Evolutionary conservation across 2,329 filamentous ascomycete species (phyloP).

Genomic region (Hypoxylon rubiginosum): DNA sequence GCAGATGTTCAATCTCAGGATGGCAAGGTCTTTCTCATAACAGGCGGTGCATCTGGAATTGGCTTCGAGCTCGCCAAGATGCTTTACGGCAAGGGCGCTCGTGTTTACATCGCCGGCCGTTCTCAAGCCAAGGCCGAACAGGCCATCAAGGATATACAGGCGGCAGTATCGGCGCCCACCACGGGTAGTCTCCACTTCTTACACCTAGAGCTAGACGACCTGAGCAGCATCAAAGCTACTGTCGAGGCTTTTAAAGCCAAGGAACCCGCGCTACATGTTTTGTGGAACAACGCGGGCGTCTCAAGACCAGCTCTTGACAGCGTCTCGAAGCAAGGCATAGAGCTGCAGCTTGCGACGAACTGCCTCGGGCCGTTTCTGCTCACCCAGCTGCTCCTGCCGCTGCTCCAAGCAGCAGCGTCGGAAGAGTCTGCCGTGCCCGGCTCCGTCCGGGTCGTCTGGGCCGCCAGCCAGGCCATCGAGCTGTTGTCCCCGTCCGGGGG

Average conservation of each 20-base stretch:
- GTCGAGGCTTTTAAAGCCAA: slow-evolving; percentile 26
- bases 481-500: slow-evolving; percentile 36
- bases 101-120: slow-evolving; percentile 41
- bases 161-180: background rate
- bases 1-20: slow-evolving; percentile 24
- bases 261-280: slow-evolving; percentile 35
- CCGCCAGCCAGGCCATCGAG: slow-evolving; percentile 39
- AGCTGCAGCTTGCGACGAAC: slow-evolving; percentile 54
- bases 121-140: slow-evolving; percentile 22
- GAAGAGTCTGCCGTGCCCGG: slow-evolving; percentile 9
- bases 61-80: slow-evolving; percentile 39
- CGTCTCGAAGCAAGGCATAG: slow-evolving; percentile 52
- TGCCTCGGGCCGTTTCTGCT: slow-evolving; percentile 55
- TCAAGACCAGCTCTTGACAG: slow-evolving; percentile 40
- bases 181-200: slow-evolving; percentile 35
- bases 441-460: slow-evolving; percentile 41
- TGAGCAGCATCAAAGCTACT: slow-evolving; percentile 34
- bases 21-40: slow-evolving; percentile 44
- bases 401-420: slow-evolving; percentile 47
- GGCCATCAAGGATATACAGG: slow-evolving; percentile 32
- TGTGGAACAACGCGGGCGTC: slow-evolving; percentile 47
- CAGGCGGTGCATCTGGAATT: slow-evolving; percentile 43
- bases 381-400: slow-evolving; percentile 52
- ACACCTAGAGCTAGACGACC: slow-evolving; percentile 39
- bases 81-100: slow-evolving; percentile 26